Base-by-base conservation (phyloP, 352 stramenopile species). In the Phytophthora cryptogea region DNA sequence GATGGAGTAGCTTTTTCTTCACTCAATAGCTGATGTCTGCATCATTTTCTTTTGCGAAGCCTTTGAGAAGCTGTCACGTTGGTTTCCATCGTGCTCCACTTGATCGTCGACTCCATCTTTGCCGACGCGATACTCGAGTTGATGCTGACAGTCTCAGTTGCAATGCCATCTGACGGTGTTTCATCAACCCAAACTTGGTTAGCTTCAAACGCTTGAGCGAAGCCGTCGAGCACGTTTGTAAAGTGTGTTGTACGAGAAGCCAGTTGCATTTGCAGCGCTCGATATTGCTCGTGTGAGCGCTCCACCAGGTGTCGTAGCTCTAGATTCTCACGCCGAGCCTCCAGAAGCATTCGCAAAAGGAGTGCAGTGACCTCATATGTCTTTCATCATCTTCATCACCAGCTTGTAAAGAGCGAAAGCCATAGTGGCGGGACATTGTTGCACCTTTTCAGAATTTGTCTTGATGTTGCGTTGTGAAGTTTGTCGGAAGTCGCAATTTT, bases 291-390 rank as follows among this genome's bases (percentile, higher is more conserved):
- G 20, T 31, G 49, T 5, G 48, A 46, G 1, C 50, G 58, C 33
- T 49, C 27, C 20, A 47, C 8, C 31, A 60, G 49, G 27, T 27
- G 28, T 46, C 58, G 40, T 16, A 66, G 30, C 36, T 23, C 31
- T 9, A 35, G 49, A 39, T 66, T 66, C 13, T 66, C 49, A 31
- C 20, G 20, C 26, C 42, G 40, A 20, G 31, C 26, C 26, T 44
- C 49, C 6, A 60, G n/a, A 45, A 50, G 54, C 11, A 28, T 52
- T 5, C 50, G 43, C 31, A 39, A 23, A 6, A 60, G 49, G 23
- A 40, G 46, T n/a, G 42, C 2, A 37, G 39, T 17, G 28, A 45
- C 44, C 8, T 60, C 44, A 35, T n/a, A n/a, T 43, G 14, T 5
- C n/a, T 33, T 27, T 55, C 32, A 30, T 32, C 23, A 1, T 45